A percentile compares a stretch with the other conserved stretches of the same genome.
phyloP scores from a whole-genome alignment of 306 rosid species.

The Rosa multiflora region DNA sequence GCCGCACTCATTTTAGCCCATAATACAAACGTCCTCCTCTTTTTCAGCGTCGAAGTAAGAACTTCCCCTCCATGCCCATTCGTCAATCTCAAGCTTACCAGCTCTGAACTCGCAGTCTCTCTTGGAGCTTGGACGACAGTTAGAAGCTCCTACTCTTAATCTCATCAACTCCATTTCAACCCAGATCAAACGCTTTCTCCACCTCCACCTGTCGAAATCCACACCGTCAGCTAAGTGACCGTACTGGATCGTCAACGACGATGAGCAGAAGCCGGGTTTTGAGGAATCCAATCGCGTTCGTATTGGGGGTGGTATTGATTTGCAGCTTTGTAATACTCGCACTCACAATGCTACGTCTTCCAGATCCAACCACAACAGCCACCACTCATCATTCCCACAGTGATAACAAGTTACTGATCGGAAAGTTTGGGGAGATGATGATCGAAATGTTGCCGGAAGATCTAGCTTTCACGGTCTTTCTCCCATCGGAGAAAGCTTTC shows the following conservation, averaged over 20 bases:
- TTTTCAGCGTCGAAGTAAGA: background rate
- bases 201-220: background rate
- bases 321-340: conserved; percentile 43
- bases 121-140: background rate
- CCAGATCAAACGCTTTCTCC: background rate
- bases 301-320: conserved; percentile 42
- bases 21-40: background rate
- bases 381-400: conserved; percentile 27
- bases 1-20: background rate
- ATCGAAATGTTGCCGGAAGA: conserved; percentile 76
- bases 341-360: conserved; percentile 56
- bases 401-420: conserved; percentile 6
- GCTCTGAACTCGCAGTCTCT: background rate
- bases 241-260: conserved; percentile 13
- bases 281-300: conserved; percentile 51
- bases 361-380: conserved; percentile 40
- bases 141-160: background rate
- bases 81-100: background rate
- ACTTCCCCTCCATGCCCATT: background rate
- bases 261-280: conserved; percentile 44
- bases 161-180: background rate
- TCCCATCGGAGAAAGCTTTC: conserved; percentile 81
- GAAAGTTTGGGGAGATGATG: conserved; percentile 77
- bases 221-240: background rate
- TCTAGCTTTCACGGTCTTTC: conserved; percentile 75